Evolutionary conservation across 176 grass and related monocot genomes (phyloP).

Genomic region (Thinopyrum elongatum): DNA sequence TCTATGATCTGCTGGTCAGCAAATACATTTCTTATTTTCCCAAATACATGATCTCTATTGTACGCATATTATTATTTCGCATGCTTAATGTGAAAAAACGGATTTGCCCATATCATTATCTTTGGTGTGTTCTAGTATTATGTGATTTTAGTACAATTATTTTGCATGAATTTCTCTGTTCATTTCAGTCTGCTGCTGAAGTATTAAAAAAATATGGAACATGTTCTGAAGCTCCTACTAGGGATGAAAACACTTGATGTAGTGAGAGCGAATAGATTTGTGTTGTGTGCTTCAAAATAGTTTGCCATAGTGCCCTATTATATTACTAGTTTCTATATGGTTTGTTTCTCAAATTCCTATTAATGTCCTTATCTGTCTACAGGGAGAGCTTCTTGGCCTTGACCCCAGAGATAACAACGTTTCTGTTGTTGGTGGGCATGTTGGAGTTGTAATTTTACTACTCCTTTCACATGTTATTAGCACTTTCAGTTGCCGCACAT

Average conservation of each 20-base stretch:
- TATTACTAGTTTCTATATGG: not conserved
- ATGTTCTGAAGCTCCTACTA: constrained; percentile 66
- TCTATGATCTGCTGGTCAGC: too few species aligned
- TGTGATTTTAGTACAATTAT: too few species aligned
- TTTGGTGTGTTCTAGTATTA: too few species aligned
- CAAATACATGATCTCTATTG: too few species aligned
- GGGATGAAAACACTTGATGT: constrained; percentile 92
- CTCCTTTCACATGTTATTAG: constrained; percentile 69
- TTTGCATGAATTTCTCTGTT: too few species aligned
- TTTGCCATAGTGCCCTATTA: not conserved
- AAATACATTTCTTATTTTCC: too few species aligned
- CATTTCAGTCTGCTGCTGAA: constrained; percentile 36
- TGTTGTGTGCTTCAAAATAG: constrained; percentile 42
- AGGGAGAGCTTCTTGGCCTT: constrained; percentile 80
- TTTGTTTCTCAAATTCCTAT: constrained; percentile 8
- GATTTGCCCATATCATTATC: too few species aligned
- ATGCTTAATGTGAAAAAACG: too few species aligned
- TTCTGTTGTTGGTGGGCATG: constrained; percentile 84
- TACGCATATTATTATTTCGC: too few species aligned
- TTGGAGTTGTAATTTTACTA: constrained; percentile 73
- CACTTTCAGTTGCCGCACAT: not conserved
- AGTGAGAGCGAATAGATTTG: constrained; percentile 90
- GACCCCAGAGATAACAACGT: constrained; percentile 57
- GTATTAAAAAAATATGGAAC: constrained; percentile 85
- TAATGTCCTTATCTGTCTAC: constrained; percentile 1